phyloP scores from a whole-genome alignment of 306 rosid genomes.

The Ziziphus jujuba region DNA sequence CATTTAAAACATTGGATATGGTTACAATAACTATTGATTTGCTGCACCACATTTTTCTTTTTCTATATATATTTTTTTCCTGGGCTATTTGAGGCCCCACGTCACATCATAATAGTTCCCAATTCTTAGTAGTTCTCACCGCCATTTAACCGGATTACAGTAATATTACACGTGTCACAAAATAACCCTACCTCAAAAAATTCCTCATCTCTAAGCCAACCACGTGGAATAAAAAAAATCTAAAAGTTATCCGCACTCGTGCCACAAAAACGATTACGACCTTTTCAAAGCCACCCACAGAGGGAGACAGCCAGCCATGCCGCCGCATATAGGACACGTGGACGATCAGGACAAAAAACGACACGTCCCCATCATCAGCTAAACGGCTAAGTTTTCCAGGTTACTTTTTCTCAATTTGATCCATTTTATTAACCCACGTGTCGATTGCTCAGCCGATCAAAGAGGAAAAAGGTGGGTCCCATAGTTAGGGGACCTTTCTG shows the following conservation, averaged over 20 bases:
- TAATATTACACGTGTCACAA: too few relatives aligned
- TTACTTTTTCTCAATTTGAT: too few relatives aligned
- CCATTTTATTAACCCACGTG: not conserved
- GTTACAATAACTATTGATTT: too few relatives aligned
- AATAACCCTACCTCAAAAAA: too few relatives aligned
- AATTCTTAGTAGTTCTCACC: too few relatives aligned
- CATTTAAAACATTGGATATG: too few relatives aligned
- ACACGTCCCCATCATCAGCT: not conserved
- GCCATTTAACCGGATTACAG: too few relatives aligned
- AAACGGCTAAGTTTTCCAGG: too few relatives aligned
- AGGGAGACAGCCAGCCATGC: not conserved
- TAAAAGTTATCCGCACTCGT: not conserved
- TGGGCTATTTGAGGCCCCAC: too few relatives aligned
- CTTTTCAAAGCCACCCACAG: not conserved
- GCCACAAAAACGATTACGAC: not conserved
- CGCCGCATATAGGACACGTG: conserved; percentile 15
- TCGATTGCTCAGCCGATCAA: not conserved
- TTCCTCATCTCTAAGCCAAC: not conserved
- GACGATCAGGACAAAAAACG: not conserved
- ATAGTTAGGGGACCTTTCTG: not conserved
- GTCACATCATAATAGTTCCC: too few relatives aligned
- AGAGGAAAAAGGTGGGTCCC: not conserved
- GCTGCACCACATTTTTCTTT: too few relatives aligned
- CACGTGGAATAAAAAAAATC: not conserved
- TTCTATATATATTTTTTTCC: too few relatives aligned